A percentile compares a stretch with the other conserved stretches of the same genome.
Evolutionary conservation across 805 yeast species (phyloP).

Genomic region (Metschnikowia chrysomelidarum): DNA sequence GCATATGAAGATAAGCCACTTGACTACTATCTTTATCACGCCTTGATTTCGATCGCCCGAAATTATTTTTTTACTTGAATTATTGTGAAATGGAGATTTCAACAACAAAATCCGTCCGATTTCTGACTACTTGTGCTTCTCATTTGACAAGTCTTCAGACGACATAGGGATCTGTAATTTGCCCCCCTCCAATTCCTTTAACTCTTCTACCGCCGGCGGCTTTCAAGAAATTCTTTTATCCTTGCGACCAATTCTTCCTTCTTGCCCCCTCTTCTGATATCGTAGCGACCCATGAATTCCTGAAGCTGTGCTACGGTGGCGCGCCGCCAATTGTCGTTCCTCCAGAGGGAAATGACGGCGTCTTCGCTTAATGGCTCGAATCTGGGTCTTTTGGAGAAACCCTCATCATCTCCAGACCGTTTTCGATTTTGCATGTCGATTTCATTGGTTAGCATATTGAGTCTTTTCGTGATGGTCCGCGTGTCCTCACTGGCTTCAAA

Average conservation of each 20-base stretch:
- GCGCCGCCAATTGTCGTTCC: constrained; percentile 28
- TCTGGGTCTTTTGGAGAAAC: constrained; percentile 6
- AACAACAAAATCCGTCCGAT: too few relatives aligned
- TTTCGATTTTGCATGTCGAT: constrained; percentile 12
- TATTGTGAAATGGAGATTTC: too few relatives aligned
- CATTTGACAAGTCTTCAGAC: too few relatives aligned
- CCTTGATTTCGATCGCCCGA: too few relatives aligned
- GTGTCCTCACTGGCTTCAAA: constrained; percentile 4
- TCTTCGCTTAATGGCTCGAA: constrained; percentile 26
- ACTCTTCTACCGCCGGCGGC: constrained; percentile 3
- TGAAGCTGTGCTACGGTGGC: constrained; percentile 45
- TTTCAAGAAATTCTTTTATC: constrained; percentile 32
- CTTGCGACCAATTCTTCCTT: constrained; percentile 45
- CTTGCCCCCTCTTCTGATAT: constrained; percentile 35
- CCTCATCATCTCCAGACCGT: constrained; percentile 11
- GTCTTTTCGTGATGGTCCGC: constrained; percentile 4
- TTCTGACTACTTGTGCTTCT: too few relatives aligned
- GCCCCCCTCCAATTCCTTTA: too few relatives aligned
- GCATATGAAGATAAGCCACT: too few relatives aligned
- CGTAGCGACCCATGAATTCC: constrained; percentile 36
- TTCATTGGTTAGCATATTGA: constrained; percentile 9
- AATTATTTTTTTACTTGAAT: too few relatives aligned
- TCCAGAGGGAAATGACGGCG: constrained; percentile 44
- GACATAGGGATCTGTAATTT: too few relatives aligned
- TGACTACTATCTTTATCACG: too few relatives aligned